Percentiles rank a stretch among this genome's conserved stretches.
Evolutionary conservation across 2,329 filamentous ascomycete species (phyloP).

Genomic region (Aureobasidium mangrovei): DNA sequence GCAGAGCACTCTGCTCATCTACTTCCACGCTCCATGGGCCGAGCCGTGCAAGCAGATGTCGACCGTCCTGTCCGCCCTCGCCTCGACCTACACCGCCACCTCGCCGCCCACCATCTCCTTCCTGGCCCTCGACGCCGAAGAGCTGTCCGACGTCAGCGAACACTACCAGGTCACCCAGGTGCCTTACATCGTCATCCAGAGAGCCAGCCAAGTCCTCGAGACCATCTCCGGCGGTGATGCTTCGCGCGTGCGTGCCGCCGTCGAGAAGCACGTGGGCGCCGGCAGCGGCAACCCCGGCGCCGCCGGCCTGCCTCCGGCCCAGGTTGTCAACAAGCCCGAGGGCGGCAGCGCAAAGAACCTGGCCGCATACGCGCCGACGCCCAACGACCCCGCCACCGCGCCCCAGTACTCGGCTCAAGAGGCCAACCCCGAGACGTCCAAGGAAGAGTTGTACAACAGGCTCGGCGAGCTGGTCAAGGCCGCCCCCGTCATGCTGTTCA

Average conservation of each 20-base stretch:
- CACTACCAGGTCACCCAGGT: conserved; percentile 90
- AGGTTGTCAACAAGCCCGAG: conserved; percentile 36
- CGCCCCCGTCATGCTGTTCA: conserved; percentile 96
- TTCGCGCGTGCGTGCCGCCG: conserved; percentile 70
- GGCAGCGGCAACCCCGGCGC: conserved; percentile 27
- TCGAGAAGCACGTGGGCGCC: conserved; percentile 66
- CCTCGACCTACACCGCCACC: conserved; percentile 69
- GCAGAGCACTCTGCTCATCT: conserved; percentile 55
- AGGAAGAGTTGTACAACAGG: conserved; percentile 77
- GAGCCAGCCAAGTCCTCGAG: conserved; percentile 66
- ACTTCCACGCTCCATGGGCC: conserved; percentile 95
- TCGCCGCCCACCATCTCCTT: conserved; percentile 64
- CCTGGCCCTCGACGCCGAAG: conserved; percentile 88
- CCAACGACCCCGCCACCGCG: conserved; percentile 37
- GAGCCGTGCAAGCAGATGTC: conserved; percentile 93
- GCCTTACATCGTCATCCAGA: conserved; percentile 79
- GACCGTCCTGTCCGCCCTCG: conserved; percentile 74
- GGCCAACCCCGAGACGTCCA: conserved; percentile 42
- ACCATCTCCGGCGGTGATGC: conserved; percentile 86
- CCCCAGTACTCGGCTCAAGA: conserved; percentile 37
- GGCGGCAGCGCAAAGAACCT: conserved; percentile 32
- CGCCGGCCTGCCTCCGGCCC: conserved; percentile 34
- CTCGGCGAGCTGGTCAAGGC: conserved; percentile 83
- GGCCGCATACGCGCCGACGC: conserved; percentile 36
- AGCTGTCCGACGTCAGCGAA: conserved; percentile 85